Conservation (phyloP, 345 rosid species). For the Salix koriyanagi region DNA sequence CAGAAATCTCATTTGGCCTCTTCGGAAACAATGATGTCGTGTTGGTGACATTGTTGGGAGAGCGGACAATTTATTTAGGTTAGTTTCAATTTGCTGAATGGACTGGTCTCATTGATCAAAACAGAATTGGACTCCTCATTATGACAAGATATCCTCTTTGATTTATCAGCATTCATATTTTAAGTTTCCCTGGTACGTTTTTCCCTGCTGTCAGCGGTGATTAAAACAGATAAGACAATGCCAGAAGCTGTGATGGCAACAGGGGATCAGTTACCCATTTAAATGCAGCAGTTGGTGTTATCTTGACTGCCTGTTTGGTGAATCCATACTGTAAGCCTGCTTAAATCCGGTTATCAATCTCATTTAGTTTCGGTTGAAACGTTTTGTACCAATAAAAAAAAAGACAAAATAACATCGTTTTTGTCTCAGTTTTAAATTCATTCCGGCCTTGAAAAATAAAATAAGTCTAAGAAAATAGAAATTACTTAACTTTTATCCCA, state of each 20-base stretch:
- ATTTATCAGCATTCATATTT: slow-evolving; percentile 29
- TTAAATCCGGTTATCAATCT: not conserved
- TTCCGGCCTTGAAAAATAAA: too few relatives aligned
- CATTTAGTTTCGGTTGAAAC: too few relatives aligned
- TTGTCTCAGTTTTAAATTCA: too few relatives aligned
- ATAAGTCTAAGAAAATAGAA: too few relatives aligned
- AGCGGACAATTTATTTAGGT: slow-evolving; percentile 24
- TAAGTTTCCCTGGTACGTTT: slow-evolving; percentile 19
- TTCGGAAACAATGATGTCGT: slow-evolving; percentile 23
- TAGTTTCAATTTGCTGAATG: slow-evolving; percentile 35
- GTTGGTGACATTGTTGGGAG: slow-evolving; percentile 18
- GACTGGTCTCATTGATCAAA: slow-evolving; percentile 31
- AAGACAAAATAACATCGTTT: too few relatives aligned
- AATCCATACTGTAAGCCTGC: slow-evolving; percentile 41
- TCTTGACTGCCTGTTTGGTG: slow-evolving; percentile 34
- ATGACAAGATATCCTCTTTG: slow-evolving; percentile 23
- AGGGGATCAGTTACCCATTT: slow-evolving; percentile 34
- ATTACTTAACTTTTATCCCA: too few relatives aligned
- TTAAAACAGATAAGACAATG: slow-evolving; percentile 28
- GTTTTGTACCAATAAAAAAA: too few relatives aligned
- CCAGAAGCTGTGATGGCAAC: slow-evolving; percentile 23
- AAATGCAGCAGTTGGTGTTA: slow-evolving; percentile 31
- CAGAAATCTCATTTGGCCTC: slow-evolving; percentile 34
- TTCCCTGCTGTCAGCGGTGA: slow-evolving; percentile 27
- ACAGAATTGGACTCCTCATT: slow-evolving; percentile 32